A percentile compares a stretch with the other conserved stretches of the same genome.
These are phyloP conservation scores for Stentor coeruleus DNA, from an alignment of 73 alveolate species.

Conservation along the genomic window DNA sequence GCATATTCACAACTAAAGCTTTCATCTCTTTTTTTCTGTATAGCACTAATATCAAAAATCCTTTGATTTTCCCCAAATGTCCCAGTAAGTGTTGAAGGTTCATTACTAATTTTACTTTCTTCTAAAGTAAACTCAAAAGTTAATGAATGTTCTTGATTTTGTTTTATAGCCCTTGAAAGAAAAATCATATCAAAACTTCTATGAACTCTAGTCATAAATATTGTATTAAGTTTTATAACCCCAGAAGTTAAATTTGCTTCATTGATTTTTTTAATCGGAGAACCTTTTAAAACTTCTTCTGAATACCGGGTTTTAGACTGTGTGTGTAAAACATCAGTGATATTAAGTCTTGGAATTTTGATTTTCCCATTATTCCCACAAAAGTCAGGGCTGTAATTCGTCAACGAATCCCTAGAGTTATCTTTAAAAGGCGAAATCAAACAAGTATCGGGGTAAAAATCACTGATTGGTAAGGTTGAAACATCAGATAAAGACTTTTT, in stretches of 20 bases:
- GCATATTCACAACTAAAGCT: conserved; percentile 5
- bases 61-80: conserved; percentile 1
- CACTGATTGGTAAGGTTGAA: background rate
- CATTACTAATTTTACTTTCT: conserved; percentile 12
- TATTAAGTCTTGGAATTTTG: conserved; percentile 12
- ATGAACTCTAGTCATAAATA: background rate
- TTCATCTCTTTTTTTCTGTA: background rate
- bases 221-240: background rate
- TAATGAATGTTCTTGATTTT: background rate
- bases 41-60: background rate
- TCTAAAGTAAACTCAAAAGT: conserved; percentile 9
- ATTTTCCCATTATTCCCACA: background rate
- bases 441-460: background rate
- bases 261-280: background rate
- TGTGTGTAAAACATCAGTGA: background rate
- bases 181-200: conserved; percentile 16
- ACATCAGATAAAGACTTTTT: background rate
- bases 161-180: background rate
- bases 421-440: background rate
- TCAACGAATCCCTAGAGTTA: conserved; percentile 3
- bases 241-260: background rate
- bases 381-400: conserved; percentile 1
- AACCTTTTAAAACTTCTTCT: background rate
- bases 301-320: background rate
- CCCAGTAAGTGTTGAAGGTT: conserved; percentile 15